These are phyloP conservation scores for Basidiobolus meristosporus DNA, from an alignment of 371 early-diverging fungal genomes.

Conservation along the genomic window DNA sequence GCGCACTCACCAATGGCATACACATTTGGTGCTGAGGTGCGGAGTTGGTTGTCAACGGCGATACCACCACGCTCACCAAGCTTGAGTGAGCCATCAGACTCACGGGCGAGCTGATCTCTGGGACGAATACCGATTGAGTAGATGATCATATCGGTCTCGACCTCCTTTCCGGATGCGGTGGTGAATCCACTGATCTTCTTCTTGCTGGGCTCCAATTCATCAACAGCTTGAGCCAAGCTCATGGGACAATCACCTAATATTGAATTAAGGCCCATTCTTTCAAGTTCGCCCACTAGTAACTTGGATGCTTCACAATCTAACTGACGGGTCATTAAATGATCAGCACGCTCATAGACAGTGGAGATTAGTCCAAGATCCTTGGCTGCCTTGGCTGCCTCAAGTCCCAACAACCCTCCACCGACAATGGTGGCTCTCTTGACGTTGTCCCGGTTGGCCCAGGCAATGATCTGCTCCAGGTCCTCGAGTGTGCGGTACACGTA, in stretches of 20 bases:
- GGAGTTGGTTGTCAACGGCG: conserved; percentile 21
- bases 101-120: conserved; percentile 26
- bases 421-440: conserved; percentile 22
- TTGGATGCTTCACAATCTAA: conserved; percentile 26
- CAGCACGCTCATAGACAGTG: conserved; percentile 26
- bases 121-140: conserved; percentile 36
- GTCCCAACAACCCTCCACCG: conserved; percentile 42
- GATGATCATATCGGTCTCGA: conserved; percentile 25
- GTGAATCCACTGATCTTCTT: conserved; percentile 5
- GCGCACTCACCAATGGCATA: conserved; percentile 50
- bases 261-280: conserved; percentile 21
- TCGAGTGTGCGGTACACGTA: conserved; percentile 43
- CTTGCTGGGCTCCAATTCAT: too few species aligned
- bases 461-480: conserved; percentile 27
- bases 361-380: conserved; percentile 26
- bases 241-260: conserved; percentile 15
- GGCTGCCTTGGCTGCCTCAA: conserved; percentile 45
- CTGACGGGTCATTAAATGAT: conserved; percentile 28
- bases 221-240: too few species aligned
- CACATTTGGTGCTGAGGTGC: conserved; percentile 19
- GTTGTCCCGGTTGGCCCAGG: conserved; percentile 14
- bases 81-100: conserved; percentile 11
- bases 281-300: conserved; percentile 23
- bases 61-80: conserved; percentile 35
- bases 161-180: conserved; percentile 1